A percentile compares a stretch with the other conserved stretches of the same genome.
Conservation (phyloP, 257 asterid species). For the Solanum chiquidenum region DNA sequence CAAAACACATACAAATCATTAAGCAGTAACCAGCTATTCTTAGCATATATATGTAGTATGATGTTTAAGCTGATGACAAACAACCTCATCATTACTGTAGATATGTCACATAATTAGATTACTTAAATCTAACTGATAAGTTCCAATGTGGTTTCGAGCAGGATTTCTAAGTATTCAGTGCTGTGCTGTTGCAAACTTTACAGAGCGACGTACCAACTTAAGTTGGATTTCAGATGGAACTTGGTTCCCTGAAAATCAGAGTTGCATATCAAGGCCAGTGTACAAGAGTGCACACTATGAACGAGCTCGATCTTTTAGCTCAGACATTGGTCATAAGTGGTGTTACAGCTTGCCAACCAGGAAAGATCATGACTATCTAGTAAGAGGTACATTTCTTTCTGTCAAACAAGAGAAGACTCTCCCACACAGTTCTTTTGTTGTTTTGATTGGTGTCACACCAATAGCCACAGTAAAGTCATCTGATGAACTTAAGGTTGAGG, state of each 20-base stretch:
- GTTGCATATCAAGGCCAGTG: slow-evolving; percentile 23
- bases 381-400: slow-evolving; percentile 41
- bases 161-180: slow-evolving; percentile 43
- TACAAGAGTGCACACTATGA: slow-evolving; percentile 7
- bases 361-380: slow-evolving; percentile 27
- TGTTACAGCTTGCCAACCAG: slow-evolving; percentile 36
- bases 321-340: slow-evolving; percentile 32
- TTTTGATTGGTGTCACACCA: slow-evolving; percentile 30
- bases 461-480: slow-evolving; percentile 25
- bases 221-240: slow-evolving; percentile 25
- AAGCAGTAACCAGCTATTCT: background rate
- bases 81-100: background rate
- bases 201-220: slow-evolving; percentile 18
- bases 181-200: slow-evolving; percentile 19
- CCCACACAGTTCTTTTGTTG: slow-evolving; percentile 16
- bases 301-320: slow-evolving; percentile 26
- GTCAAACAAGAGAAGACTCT: slow-evolving; percentile 17
- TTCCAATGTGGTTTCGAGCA: slow-evolving; percentile 7
- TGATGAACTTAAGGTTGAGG: slow-evolving; percentile 19
- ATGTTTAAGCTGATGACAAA: background rate
- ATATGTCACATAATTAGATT: background rate
- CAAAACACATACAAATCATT: background rate
- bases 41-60: background rate
- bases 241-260: slow-evolving; percentile 29
- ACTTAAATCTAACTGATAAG: background rate